Evolutionary conservation across 1,284 basidiomycete genomes (phyloP).

Genomic region (Somion occarium): DNA sequence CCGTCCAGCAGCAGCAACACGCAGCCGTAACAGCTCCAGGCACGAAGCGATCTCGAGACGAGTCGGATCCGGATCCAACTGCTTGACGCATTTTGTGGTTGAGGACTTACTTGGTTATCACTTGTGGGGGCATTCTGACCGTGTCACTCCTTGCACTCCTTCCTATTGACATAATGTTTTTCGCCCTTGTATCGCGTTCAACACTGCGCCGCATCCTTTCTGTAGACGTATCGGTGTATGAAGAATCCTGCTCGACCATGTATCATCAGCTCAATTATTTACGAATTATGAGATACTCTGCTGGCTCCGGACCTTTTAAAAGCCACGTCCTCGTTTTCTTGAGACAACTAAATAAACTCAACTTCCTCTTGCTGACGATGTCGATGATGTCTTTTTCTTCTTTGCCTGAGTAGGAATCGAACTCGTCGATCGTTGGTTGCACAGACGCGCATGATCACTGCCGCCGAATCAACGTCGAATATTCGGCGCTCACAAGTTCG

Average conservation of each 20-base stretch:
- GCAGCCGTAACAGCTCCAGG: constrained; percentile 11
- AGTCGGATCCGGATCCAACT: constrained; percentile 4
- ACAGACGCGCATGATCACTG: no score
- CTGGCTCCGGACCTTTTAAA: not conserved
- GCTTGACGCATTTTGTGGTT: not conserved
- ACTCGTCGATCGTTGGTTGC: no score
- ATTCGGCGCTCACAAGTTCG: no score
- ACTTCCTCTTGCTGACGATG: no score
- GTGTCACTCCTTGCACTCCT: not conserved
- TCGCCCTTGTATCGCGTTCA: not conserved
- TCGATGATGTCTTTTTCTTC: no score
- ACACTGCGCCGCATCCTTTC: not conserved
- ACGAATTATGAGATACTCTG: not conserved
- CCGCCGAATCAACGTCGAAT: no score
- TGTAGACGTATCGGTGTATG: not conserved
- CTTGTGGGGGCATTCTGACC: not conserved
- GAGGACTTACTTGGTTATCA: not conserved
- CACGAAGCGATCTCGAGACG: constrained; percentile 17
- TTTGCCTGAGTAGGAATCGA: no score
- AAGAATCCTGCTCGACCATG: not conserved
- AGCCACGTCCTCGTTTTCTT: no score
- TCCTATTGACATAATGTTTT: not conserved
- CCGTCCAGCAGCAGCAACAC: constrained; percentile 26
- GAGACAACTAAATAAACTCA: no score
- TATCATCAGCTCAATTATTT: not conserved